Percentiles rank a stretch among this genome's conserved stretches.
Conservation (phyloP, 768 basidiomycete genomes). For the Leccinum disarticulatum region DNA sequence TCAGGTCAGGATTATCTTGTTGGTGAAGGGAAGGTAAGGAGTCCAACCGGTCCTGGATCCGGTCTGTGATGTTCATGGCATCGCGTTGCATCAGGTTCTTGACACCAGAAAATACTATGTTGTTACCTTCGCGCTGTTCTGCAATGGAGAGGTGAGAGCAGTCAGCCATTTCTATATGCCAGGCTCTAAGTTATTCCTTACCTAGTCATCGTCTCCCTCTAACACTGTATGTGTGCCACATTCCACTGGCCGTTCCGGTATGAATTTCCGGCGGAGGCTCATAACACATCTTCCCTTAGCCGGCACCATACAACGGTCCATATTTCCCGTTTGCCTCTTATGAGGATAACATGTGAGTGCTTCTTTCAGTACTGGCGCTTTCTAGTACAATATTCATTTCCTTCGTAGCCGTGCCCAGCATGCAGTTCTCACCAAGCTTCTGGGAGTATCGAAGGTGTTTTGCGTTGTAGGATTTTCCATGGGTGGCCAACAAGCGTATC, state of each 20-base stretch:
- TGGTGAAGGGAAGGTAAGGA: conserved; percentile 47
- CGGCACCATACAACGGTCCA: conserved; percentile 56
- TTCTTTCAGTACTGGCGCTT: not conserved
- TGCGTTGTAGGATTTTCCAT: conserved; percentile 53
- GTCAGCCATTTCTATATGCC: not conserved
- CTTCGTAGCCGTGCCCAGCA: conserved; percentile 50
- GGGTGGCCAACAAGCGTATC: conserved; percentile 59
- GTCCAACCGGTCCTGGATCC: not conserved
- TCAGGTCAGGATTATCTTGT: conserved; percentile 51
- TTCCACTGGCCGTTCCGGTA: not conserved
- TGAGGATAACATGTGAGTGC: conserved; percentile 53
- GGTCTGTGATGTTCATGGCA: not conserved
- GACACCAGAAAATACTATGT: conserved; percentile 52
- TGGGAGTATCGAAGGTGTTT: conserved; percentile 16
- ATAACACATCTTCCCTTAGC: conserved; percentile 35
- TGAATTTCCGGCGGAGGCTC: not conserved
- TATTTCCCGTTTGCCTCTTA: conserved; percentile 59
- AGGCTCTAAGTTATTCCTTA: not conserved
- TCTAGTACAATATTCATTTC: not conserved
- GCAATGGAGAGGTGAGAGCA: conserved; percentile 53
- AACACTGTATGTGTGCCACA: conserved; percentile 37
- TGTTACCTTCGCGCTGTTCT: conserved; percentile 58
- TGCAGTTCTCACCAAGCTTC: conserved; percentile 43
- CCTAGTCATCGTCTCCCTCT: conserved; percentile 60
- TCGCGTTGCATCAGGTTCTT: conserved; percentile 37